A percentile compares a stretch with the other conserved stretches of the same genome.
phyloP scores from a whole-genome alignment of 148 eudicot genomes.

The Camellia japonica region DNA sequence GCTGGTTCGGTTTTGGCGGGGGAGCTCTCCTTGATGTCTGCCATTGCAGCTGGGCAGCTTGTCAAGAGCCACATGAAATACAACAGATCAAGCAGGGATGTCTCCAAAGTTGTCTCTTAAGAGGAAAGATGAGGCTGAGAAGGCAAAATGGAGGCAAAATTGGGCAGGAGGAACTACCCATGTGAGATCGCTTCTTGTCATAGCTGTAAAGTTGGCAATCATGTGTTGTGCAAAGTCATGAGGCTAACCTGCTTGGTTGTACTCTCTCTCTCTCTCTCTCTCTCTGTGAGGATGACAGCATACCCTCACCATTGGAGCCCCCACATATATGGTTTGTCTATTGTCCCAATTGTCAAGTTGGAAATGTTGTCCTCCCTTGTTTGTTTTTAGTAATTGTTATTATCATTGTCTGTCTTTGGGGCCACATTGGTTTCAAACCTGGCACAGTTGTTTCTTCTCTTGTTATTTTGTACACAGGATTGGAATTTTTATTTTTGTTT shows the following conservation, averaged over 20 bases:
- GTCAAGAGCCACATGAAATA: constrained; percentile 10
- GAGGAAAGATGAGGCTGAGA: background rate
- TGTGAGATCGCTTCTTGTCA: background rate
- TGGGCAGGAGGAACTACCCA: background rate
- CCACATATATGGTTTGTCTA: background rate
- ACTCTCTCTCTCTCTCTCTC: background rate
- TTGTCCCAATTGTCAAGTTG: constrained; percentile 1
- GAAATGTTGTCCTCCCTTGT: background rate
- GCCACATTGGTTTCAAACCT: background rate
- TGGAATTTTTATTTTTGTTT: background rate
- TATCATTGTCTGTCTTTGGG: background rate
- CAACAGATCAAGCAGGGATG: constrained; percentile 5
- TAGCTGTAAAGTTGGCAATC: constrained; percentile 4
- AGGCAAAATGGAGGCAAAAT: background rate
- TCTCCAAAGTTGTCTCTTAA: constrained; percentile 7
- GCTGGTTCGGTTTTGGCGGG: constrained; percentile 4
- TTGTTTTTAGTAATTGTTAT: background rate
- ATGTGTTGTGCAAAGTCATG: background rate
- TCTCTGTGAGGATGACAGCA: background rate
- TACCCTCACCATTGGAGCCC: background rate
- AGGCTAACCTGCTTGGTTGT: background rate
- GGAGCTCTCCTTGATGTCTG: constrained; percentile 9
- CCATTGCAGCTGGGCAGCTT: background rate
- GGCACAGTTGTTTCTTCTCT: background rate
- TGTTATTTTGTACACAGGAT: background rate